Evolutionary conservation across 2,329 filamentous ascomycete species (phyloP).

Genomic region (Xylaria sp.): DNA sequence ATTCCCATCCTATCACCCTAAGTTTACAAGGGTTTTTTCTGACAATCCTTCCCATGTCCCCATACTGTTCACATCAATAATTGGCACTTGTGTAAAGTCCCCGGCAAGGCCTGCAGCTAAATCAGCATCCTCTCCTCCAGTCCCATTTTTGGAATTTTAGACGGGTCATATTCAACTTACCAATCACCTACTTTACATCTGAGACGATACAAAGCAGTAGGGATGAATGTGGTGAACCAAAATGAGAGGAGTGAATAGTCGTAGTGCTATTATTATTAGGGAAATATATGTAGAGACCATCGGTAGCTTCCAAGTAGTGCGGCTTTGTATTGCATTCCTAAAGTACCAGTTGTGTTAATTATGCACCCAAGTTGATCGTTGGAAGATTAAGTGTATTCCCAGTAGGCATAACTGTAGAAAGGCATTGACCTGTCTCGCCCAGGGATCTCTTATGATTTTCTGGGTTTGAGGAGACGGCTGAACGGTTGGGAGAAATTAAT

Average conservation of each 20-base stretch:
- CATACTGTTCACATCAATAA: background rate
- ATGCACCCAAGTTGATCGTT: too few species aligned
- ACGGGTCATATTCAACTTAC: background rate
- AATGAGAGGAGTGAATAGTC: background rate
- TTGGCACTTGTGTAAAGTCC: background rate
- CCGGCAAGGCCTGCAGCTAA: background rate
- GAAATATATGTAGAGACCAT: background rate
- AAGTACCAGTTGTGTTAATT: too few species aligned
- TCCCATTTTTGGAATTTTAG: background rate
- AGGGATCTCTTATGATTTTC: too few species aligned
- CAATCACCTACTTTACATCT: background rate
- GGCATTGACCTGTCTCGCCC: too few species aligned
- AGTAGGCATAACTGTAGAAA: too few species aligned
- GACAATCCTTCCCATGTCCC: background rate
- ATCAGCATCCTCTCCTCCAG: background rate
- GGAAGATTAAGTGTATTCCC: too few species aligned
- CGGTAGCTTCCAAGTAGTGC: background rate
- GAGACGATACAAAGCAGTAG: background rate
- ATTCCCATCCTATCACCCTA: background rate
- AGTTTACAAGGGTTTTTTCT: background rate
- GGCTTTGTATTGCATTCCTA: background rate
- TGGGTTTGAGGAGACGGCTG: too few species aligned
- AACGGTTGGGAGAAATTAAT: background rate
- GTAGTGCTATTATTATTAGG: background rate
- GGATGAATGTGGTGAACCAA: background rate